Conservation (phyloP, 495 filamentous ascomycete species). For the Neurospora tetrasperma region DNA sequence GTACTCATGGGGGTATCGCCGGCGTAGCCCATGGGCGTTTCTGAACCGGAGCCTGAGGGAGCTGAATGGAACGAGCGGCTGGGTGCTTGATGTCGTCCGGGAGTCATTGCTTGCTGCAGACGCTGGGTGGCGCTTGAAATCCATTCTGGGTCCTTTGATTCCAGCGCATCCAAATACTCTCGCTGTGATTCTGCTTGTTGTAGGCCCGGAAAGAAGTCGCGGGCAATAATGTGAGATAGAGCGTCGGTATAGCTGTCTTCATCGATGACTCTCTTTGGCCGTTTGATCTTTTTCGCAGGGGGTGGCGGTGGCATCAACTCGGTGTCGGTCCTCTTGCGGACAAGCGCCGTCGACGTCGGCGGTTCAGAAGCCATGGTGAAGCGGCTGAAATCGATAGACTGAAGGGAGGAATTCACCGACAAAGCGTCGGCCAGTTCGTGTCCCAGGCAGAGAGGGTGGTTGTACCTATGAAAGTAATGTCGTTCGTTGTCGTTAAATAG, state of each 20-base stretch:
- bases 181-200: conserved; percentile 76
- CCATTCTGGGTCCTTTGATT: conserved; percentile 75
- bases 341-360: conserved; percentile 36
- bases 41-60: conserved; percentile 18
- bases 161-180: conserved; percentile 85
- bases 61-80: conserved; percentile 17
- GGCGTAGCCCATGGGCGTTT: conserved; percentile 44
- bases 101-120: conserved; percentile 74
- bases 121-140: conserved; percentile 67
- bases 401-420: neutral
- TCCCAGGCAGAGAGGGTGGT: neutral
- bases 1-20: conserved; percentile 61
- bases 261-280: conserved; percentile 79
- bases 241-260: conserved; percentile 90
- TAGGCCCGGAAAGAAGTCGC: conserved; percentile 93
- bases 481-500: neutral
- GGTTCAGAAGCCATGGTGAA: conserved; percentile 22
- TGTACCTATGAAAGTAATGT: neutral
- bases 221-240: conserved; percentile 86
- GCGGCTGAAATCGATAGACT: neutral
- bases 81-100: conserved; percentile 43
- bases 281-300: conserved; percentile 82
- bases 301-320: conserved; percentile 88
- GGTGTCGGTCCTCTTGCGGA: conserved; percentile 54
- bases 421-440: neutral